Base-by-base conservation (phyloP, 331 rosid genomes). In the Prunus yedoensis region DNA sequence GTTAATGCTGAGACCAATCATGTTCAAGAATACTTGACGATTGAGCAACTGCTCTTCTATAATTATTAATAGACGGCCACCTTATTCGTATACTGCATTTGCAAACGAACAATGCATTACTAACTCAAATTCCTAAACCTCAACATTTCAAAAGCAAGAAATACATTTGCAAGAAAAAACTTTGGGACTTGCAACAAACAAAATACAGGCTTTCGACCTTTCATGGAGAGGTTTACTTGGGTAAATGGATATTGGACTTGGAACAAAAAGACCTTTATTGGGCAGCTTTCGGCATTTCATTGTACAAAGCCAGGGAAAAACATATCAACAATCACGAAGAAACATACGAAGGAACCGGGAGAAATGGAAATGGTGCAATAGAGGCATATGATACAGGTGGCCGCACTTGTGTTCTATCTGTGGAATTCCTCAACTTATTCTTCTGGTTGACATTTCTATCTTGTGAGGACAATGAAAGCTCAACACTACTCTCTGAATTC, bases 341-440 rank as follows among this genome's bases (percentile, higher is more conserved):
- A 18, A 72, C 79, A 74, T 88, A 88, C 1, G 80, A 75, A 20
- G 99, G 99, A 74, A 87, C 97, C 14, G 99, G 97, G 84, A 94
- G 84, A 72, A 91, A 92, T 23, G 99, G 99, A 74, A 94, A 91
- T 1, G 96, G 97, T 25, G 99, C 96, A 71, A 78, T 77, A 5
- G 97, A 92, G 71, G 97, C 93, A 78, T 89, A 89, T 8, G 99
- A 90, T 41, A 94, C 93, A 20, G 97, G 97, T 25, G 96, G 83
- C 17, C 86, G 93, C 6, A 74, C 80, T 68, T 73, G 78, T 32
- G 61, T 69, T 52, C 57, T 38, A 45, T 35, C 30, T 27, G 60
- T 60, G 15, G 75, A 50, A 21, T n/a, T 78, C 82, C 61, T 84
- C 21, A 41, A 62, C 71, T 71, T 78, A 64, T 25, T 79, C 77